These are phyloP conservation scores for Podila minutissima DNA, from an alignment of 192 early-diverging fungal species.

Conservation along the genomic window DNA sequence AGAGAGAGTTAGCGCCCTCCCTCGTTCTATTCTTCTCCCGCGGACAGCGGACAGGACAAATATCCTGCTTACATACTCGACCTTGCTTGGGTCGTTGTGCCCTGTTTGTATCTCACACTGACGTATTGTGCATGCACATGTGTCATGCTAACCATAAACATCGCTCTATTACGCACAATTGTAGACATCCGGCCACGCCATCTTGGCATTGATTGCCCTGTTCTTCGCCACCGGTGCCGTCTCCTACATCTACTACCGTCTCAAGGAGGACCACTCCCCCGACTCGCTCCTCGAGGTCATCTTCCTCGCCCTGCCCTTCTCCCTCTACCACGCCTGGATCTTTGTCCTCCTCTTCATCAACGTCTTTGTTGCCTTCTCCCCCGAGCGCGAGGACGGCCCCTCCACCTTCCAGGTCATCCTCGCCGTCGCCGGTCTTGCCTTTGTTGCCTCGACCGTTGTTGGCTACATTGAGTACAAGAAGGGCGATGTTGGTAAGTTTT, in stretches of 20 bases:
- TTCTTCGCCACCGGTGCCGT: constrained; percentile 67
- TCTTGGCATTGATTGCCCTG: constrained; percentile 63
- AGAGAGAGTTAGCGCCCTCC: too few relatives aligned
- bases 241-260: constrained; percentile 65
- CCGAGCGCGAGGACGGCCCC: constrained; percentile 53
- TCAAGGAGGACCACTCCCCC: constrained; percentile 49
- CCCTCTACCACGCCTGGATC: constrained; percentile 74
- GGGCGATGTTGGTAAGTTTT: constrained; percentile 62
- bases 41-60: too few relatives aligned
- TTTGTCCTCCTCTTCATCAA: constrained; percentile 67
- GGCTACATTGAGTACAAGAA: constrained; percentile 67
- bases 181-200: constrained; percentile 56
- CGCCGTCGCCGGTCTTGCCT: constrained; percentile 58
- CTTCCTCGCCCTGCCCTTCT: constrained; percentile 75
- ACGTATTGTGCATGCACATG: background rate
- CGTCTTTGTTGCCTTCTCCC: constrained; percentile 68
- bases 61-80: too few relatives aligned
- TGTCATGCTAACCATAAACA: background rate
- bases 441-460: constrained; percentile 65
- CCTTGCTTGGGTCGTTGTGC: too few relatives aligned
- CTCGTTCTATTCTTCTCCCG: too few relatives aligned
- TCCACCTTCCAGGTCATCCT: constrained; percentile 55
- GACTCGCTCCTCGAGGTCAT: constrained; percentile 51
- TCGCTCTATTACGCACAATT: background rate
- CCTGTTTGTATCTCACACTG: background rate